These are phyloP conservation scores for Poa annua DNA, from an alignment of 176 grass and related monocot species.

Conservation along the genomic window DNA sequence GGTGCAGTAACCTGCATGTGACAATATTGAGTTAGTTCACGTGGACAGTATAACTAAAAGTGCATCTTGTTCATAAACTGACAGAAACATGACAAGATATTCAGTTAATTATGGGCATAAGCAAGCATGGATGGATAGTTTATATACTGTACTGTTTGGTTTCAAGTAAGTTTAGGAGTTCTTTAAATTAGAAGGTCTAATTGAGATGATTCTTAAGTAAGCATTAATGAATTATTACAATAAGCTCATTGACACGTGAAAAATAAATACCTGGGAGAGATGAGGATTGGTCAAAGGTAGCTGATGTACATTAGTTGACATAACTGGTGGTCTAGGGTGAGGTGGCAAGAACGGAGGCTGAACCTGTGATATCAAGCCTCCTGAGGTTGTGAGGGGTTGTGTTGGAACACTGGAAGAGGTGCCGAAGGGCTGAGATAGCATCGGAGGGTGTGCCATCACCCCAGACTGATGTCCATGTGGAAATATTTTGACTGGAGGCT, in stretches of 20 bases:
- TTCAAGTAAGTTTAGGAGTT: conserved; percentile 21
- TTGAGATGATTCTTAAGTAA: conserved; percentile 5
- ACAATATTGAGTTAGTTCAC: conserved; percentile 44
- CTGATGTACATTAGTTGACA: conserved; percentile 50
- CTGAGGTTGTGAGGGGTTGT: conserved; percentile 53
- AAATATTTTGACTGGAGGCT: conserved; percentile 48
- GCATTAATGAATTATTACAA: conserved; percentile 15
- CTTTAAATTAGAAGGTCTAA: not conserved
- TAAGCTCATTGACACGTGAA: not conserved
- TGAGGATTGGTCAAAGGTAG: conserved; percentile 49
- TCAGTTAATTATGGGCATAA: not conserved
- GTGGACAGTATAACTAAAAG: conserved; percentile 8
- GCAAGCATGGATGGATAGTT: not conserved
- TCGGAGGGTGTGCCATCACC: conserved; percentile 35
- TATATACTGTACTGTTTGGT: conserved; percentile 23
- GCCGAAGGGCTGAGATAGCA: conserved; percentile 50
- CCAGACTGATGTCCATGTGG: conserved; percentile 47
- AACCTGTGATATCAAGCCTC: conserved; percentile 57
- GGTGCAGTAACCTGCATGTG: conserved; percentile 44
- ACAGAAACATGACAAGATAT: conserved; percentile 6
- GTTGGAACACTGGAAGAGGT: conserved; percentile 55
- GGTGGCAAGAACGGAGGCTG: conserved; percentile 59
- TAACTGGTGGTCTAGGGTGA: conserved; percentile 51
- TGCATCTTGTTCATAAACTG: not conserved
- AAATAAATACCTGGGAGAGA: conserved; percentile 68